These are phyloP conservation scores for Mallotus repandus DNA, from an alignment of 441 rosid genomes.

Conservation along the genomic window DNA sequence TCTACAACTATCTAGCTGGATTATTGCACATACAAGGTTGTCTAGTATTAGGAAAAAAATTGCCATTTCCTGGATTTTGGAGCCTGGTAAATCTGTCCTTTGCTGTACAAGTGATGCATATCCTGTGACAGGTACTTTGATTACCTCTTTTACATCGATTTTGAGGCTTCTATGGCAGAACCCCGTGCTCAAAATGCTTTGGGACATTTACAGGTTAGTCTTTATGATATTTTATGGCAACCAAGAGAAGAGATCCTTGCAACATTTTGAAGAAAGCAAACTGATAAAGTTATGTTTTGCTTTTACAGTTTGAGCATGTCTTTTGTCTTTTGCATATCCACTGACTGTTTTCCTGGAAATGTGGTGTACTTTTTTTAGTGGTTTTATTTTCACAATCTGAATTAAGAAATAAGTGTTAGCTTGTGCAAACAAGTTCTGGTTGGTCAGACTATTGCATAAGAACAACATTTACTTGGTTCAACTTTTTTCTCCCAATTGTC, in stretches of 20 bases:
- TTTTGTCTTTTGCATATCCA: neutral
- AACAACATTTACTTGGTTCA: too few species aligned
- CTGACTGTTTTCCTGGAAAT: neutral
- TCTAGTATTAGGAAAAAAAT: neutral
- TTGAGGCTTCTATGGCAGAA: constrained; percentile 76
- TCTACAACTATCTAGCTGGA: neutral
- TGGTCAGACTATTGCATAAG: neutral
- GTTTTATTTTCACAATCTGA: neutral
- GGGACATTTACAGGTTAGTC: constrained; percentile 56
- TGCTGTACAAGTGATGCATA: constrained; percentile 4
- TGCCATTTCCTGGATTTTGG: neutral
- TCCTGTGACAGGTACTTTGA: constrained; percentile 57
- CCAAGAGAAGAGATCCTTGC: neutral
- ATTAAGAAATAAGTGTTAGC: neutral
- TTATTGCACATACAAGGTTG: neutral
- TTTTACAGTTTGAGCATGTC: neutral
- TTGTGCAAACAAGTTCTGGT: too few species aligned
- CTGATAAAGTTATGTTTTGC: neutral
- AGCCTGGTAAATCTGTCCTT: neutral
- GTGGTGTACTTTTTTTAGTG: too few species aligned
- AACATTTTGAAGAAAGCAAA: neutral
- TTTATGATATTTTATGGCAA: neutral
- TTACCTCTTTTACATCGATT: constrained; percentile 61
- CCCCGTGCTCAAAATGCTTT: constrained; percentile 59
- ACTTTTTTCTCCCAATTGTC: too few species aligned